Conservation (phyloP, 78 protist species). For the slime mould (Dictyostelium discoideum) region DNA sequence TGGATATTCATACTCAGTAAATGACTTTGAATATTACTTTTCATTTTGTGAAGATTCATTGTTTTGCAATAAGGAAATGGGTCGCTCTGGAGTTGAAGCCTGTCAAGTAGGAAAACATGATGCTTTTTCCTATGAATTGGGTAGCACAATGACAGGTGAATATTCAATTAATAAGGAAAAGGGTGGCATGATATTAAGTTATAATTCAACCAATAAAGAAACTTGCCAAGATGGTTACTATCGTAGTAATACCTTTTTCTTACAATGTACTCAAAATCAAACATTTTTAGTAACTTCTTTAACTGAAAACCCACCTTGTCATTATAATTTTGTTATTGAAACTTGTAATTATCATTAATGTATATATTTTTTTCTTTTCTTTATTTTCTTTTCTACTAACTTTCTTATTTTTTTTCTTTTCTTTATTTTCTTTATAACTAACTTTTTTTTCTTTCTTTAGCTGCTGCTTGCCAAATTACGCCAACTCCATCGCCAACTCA, state of each 20-base stretch:
- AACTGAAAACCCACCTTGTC: slow-evolving; percentile 4
- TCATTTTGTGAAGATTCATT: background rate
- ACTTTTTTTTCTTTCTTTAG: background rate
- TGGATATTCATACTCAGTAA: background rate
- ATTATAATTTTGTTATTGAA: background rate
- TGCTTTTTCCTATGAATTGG: background rate
- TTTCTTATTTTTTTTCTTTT: background rate
- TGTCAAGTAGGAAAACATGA: background rate
- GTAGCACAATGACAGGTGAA: background rate
- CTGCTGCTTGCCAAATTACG: background rate
- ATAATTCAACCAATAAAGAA: background rate
- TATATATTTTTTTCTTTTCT: background rate
- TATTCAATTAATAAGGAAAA: background rate
- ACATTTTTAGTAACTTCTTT: background rate
- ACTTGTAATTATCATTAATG: background rate
- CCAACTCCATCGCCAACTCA: background rate
- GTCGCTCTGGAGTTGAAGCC: background rate
- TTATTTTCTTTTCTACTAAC: background rate
- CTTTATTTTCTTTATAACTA: background rate
- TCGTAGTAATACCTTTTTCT: background rate
- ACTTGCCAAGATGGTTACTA: background rate
- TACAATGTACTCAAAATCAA: background rate
- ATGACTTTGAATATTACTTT: background rate
- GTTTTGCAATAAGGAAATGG: background rate
- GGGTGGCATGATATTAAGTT: background rate